A percentile compares a stretch with the other conserved stretches of the same genome.
phyloP scores from a whole-genome alignment of 495 filamentous ascomycete genomes.

The Lepraria neglecta region DNA sequence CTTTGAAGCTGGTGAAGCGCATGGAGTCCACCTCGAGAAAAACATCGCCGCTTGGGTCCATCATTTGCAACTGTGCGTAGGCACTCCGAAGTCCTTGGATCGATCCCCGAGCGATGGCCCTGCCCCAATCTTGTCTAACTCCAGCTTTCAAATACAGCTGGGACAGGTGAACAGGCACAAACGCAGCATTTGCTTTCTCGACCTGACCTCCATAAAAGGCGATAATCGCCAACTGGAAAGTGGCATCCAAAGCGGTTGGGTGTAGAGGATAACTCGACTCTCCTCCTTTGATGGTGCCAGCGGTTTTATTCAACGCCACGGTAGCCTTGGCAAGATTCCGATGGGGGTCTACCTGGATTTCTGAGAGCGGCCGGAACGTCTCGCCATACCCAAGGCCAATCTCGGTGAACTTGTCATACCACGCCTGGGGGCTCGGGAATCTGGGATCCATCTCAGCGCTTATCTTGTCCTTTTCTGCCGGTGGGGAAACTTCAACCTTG shows the following conservation, averaged over 20 bases:
- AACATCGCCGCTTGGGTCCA: slow-evolving; percentile 14
- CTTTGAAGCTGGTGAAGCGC: slow-evolving; percentile 16
- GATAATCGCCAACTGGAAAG: slow-evolving; percentile 24
- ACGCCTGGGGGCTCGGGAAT: slow-evolving; percentile 2
- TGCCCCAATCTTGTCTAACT: slow-evolving; percentile 9
- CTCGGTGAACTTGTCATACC: slow-evolving; percentile 26
- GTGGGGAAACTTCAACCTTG: background rate
- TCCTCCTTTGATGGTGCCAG: slow-evolving; percentile 15
- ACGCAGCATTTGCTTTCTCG: slow-evolving; percentile 5
- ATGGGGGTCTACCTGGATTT: slow-evolving; percentile 18
- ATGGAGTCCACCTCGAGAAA: slow-evolving; percentile 22
- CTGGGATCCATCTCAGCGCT: too few relatives aligned
- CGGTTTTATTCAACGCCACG: slow-evolving; percentile 11
- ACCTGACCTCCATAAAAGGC: slow-evolving; percentile 18
- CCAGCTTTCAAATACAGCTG: slow-evolving; percentile 5
- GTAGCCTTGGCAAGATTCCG: slow-evolving; percentile 20
- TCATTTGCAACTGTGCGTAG: slow-evolving; percentile 20
- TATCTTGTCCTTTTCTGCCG: slow-evolving; percentile 8
- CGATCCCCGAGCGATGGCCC: slow-evolving; percentile 19
- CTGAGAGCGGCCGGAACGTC: slow-evolving; percentile 25
- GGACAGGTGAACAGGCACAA: slow-evolving; percentile 18
- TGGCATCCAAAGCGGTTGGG: slow-evolving; percentile 29
- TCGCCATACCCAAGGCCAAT: slow-evolving; percentile 30
- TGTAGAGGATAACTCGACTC: slow-evolving; percentile 28
- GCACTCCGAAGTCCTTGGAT: slow-evolving; percentile 21